A percentile compares a stretch with the other conserved stretches of the same genome.
Conservation (phyloP, 495 filamentous ascomycete species). For the Pyronema omphalodes region DNA sequence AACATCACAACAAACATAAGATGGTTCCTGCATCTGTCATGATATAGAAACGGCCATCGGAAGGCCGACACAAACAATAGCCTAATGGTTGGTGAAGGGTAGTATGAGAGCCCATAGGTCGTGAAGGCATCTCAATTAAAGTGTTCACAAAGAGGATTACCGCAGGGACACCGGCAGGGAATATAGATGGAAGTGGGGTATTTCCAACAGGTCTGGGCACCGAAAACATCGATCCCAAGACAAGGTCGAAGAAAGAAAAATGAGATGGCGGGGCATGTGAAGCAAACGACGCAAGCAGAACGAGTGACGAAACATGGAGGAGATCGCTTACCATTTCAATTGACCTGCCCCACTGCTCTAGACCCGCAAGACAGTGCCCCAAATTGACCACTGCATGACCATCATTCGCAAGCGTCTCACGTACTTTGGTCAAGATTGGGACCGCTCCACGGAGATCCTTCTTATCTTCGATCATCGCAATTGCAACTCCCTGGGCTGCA, state of each 20-base stretch:
- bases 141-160: too few relatives aligned
- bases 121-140: too few relatives aligned
- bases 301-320: conserved; percentile 1
- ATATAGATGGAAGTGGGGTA: too few relatives aligned
- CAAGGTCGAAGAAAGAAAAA: too few relatives aligned
- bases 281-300: background rate
- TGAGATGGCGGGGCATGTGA: too few relatives aligned
- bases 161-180: too few relatives aligned
- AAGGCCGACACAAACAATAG: too few relatives aligned
- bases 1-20: background rate
- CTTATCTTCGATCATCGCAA: conserved; percentile 82
- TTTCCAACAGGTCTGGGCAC: too few relatives aligned
- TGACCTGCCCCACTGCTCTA: conserved; percentile 70
- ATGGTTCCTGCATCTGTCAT: too few relatives aligned
- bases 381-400: conserved; percentile 75
- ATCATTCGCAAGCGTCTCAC: conserved; percentile 64
- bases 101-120: too few relatives aligned
- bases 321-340: conserved; percentile 48
- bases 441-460: conserved; percentile 66
- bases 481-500: conserved; percentile 86
- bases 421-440: conserved; percentile 69
- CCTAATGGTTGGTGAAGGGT: too few relatives aligned
- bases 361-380: conserved; percentile 76
- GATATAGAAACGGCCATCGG: background rate
- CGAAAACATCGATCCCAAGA: too few relatives aligned